Evolutionary conservation across 176 grass and related monocot species (phyloP).

Genomic region (Rhipidocladum racemiflorum): DNA sequence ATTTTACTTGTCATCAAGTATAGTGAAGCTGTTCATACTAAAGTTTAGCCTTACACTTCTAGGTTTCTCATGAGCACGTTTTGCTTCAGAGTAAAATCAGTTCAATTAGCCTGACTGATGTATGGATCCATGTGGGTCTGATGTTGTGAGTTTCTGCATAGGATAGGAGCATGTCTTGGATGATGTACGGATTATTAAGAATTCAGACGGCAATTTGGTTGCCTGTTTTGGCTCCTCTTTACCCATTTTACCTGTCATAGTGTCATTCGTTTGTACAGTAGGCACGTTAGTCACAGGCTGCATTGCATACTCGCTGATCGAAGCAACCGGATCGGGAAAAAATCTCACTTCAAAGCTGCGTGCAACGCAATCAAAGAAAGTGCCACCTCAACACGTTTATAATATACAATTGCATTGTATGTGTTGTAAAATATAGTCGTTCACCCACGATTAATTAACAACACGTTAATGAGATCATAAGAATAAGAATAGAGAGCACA

Average conservation of each 20-base stretch:
- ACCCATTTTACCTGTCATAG: background rate
- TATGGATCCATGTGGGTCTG: background rate
- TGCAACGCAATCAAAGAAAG: background rate
- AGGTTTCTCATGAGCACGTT: background rate
- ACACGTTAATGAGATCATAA: too few species aligned
- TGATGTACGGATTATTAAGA: background rate
- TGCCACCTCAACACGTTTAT: background rate
- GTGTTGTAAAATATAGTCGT: too few species aligned
- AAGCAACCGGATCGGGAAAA: background rate
- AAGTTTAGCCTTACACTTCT: constrained; percentile 15
- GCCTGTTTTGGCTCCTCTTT: background rate
- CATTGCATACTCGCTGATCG: background rate
- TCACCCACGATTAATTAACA: too few species aligned
- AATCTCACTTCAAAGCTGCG: background rate
- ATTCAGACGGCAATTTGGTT: background rate
- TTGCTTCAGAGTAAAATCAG: background rate
- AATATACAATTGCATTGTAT: background rate
- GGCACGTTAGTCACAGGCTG: background rate
- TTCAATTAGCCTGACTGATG: background rate
- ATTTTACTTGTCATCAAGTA: background rate
- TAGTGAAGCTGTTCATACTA: constrained; percentile 30
- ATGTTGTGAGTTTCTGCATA: background rate
- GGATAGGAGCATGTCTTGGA: background rate
- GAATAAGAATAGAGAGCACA: too few species aligned
- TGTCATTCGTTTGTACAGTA: background rate